phyloP scores from a whole-genome alignment of 257 asterid species.

The Misopates orontium region DNA sequence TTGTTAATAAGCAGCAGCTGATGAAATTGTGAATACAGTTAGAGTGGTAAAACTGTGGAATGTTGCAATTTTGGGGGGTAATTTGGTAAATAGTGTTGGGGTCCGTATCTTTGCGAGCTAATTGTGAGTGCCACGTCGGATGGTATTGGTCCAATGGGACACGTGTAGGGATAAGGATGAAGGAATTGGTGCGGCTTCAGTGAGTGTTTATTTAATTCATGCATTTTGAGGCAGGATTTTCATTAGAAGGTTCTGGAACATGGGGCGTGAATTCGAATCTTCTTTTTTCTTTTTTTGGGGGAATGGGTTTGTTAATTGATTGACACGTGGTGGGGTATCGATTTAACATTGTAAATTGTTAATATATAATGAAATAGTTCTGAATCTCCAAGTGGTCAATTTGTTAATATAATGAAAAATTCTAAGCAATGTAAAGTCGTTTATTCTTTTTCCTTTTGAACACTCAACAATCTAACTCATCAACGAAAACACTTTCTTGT shows the following conservation, averaged over 20 bases:
- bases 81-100: neutral
- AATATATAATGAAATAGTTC: neutral
- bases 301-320: slow-evolving; percentile 10
- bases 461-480: too few species aligned
- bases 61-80: neutral
- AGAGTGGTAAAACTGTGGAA: slow-evolving; percentile 22
- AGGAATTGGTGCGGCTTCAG: slow-evolving; percentile 18
- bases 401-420: too few species aligned
- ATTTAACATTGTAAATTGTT: neutral
- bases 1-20: slow-evolving; percentile 9
- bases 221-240: slow-evolving; percentile 24
- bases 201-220: slow-evolving; percentile 15
- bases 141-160: slow-evolving; percentile 27
- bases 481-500: too few species aligned
- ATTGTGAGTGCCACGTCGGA: slow-evolving; percentile 56
- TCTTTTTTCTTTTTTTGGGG: slow-evolving; percentile 24
- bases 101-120: slow-evolving; percentile 61
- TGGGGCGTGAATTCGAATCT: slow-evolving; percentile 29
- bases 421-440: too few species aligned
- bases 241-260: slow-evolving; percentile 61
- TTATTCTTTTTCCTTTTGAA: too few species aligned
- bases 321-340: slow-evolving; percentile 41
- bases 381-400: neutral
- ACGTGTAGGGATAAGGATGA: slow-evolving; percentile 36
- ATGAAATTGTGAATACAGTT: slow-evolving; percentile 8